These are phyloP conservation scores for Drosera capensis DNA, from an alignment of 148 eudicot species.

Conservation along the genomic window DNA sequence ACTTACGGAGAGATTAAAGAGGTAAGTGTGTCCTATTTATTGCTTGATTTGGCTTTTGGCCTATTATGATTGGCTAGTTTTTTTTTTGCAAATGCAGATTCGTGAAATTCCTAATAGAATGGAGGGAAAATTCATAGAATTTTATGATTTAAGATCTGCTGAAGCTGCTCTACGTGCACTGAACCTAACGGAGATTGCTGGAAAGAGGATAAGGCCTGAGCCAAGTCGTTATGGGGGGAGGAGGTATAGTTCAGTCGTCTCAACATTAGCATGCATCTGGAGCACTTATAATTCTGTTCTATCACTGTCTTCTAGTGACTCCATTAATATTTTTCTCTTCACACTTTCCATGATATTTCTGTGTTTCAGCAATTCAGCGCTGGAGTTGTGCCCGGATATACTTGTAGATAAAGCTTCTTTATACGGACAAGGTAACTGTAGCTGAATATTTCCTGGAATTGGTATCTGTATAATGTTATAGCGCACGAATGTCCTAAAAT, in stretches of 20 bases:
- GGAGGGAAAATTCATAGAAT: slow-evolving; percentile 48
- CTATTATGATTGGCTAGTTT: slow-evolving; percentile 7
- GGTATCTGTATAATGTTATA: too few species aligned
- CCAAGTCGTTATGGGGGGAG: slow-evolving; percentile 30
- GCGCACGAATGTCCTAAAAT: too few species aligned
- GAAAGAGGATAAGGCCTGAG: slow-evolving; percentile 45
- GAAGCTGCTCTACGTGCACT: slow-evolving; percentile 64
- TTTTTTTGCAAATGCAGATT: slow-evolving; percentile 27
- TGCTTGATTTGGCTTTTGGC: slow-evolving; percentile 2
- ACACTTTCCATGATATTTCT: too few species aligned
- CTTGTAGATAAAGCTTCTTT: too few species aligned
- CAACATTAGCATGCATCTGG: slow-evolving; percentile 1
- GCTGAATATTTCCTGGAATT: too few species aligned
- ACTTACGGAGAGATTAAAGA: slow-evolving; percentile 71
- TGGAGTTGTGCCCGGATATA: too few species aligned
- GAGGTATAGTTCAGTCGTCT: slow-evolving; percentile 12
- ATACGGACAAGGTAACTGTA: too few species aligned
- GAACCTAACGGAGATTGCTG: slow-evolving; percentile 45
- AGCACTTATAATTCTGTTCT: too few species aligned
- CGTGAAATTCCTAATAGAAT: slow-evolving; percentile 35
- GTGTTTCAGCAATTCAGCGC: too few species aligned
- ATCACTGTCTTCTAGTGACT: too few species aligned
- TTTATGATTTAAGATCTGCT: slow-evolving; percentile 71
- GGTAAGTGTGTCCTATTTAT: slow-evolving; percentile 22
- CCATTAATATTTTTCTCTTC: too few species aligned